These are phyloP conservation scores for Ambrosia hybrid DNA, from an alignment of 140 eudicot species.

Conservation along the genomic window DNA sequence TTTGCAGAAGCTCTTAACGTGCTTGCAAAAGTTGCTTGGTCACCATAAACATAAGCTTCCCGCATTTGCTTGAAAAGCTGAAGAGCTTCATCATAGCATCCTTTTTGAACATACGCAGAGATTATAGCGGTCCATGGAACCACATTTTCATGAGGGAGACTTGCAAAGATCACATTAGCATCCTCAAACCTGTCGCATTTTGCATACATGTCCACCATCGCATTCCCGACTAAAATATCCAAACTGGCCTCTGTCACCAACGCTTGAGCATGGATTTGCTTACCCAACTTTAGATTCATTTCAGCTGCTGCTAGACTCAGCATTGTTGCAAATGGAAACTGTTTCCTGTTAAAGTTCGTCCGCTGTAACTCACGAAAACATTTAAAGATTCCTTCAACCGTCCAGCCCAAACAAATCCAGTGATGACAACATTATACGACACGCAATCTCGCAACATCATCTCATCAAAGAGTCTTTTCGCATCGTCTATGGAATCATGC, in stretches of 20 bases:
- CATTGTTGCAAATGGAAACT: constrained; percentile 76
- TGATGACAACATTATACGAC: constrained; percentile 73
- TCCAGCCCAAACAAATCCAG: constrained; percentile 63
- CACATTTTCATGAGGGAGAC: constrained; percentile 42
- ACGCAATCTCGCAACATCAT: constrained; percentile 72
- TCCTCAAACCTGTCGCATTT: constrained; percentile 69
- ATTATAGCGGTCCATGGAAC: constrained; percentile 90
- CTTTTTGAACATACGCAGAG: constrained; percentile 73
- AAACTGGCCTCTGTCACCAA: constrained; percentile 49
- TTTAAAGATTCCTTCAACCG: constrained; percentile 44
- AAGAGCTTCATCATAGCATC: constrained; percentile 64
- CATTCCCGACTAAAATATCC: constrained; percentile 59
- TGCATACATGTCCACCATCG: constrained; percentile 92
- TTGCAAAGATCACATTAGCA: constrained; percentile 52
- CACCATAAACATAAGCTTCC: constrained; percentile 42
- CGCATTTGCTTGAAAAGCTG: constrained; percentile 64
- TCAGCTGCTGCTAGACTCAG: constrained; percentile 69
- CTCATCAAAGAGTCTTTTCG: constrained; percentile 59
- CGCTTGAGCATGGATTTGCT: constrained; percentile 69
- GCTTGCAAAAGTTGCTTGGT: constrained; percentile 84
- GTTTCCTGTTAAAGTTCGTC: constrained; percentile 49
- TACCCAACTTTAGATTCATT: constrained; percentile 47
- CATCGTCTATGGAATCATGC: constrained; percentile 48
- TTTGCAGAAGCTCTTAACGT: constrained; percentile 65
- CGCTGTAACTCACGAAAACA: constrained; percentile 51